phyloP scores from a whole-genome alignment of 2,329 filamentous ascomycete genomes.

The Pestalotiopsis sp. region DNA sequence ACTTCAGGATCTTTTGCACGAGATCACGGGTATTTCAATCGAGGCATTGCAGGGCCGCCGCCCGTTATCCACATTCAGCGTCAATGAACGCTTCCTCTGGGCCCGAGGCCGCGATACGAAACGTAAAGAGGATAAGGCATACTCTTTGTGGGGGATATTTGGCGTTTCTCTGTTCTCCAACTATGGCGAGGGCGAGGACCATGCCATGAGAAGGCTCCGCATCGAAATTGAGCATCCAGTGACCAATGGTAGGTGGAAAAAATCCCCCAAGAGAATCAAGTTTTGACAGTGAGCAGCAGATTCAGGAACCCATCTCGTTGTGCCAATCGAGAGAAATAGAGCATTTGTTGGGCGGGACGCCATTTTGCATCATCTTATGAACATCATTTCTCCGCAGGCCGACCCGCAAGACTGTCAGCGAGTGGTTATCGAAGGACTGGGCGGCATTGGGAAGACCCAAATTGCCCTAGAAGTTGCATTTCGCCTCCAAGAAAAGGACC shows the following conservation, averaged over 20 bases:
- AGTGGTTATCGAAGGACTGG: constrained; percentile 27
- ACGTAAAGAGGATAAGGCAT: neutral
- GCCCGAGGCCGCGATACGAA: neutral
- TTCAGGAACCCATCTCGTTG: neutral
- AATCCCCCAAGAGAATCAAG: neutral
- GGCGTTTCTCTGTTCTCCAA: neutral
- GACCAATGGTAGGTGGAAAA: neutral
- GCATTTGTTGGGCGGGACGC: neutral
- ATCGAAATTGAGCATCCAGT: neutral
- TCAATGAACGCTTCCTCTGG: neutral
- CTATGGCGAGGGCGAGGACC: constrained; percentile 6
- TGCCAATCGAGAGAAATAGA: neutral
- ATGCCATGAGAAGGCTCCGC: neutral
- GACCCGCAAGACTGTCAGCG: constrained; percentile 18
- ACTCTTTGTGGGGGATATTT: neutral
- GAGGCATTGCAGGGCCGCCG: neutral
- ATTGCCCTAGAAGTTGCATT: constrained; percentile 36
- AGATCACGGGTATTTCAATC: neutral
- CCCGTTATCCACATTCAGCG: neutral
- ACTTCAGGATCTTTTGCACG: neutral
- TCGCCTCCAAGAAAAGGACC: constrained; percentile 20
- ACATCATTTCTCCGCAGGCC: neutral
- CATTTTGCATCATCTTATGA: neutral
- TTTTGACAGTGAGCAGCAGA: neutral
- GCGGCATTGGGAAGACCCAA: constrained; percentile 38